phyloP scores from a whole-genome alignment of 768 basidiomycete species.

The Clavaria fumosa region DNA sequence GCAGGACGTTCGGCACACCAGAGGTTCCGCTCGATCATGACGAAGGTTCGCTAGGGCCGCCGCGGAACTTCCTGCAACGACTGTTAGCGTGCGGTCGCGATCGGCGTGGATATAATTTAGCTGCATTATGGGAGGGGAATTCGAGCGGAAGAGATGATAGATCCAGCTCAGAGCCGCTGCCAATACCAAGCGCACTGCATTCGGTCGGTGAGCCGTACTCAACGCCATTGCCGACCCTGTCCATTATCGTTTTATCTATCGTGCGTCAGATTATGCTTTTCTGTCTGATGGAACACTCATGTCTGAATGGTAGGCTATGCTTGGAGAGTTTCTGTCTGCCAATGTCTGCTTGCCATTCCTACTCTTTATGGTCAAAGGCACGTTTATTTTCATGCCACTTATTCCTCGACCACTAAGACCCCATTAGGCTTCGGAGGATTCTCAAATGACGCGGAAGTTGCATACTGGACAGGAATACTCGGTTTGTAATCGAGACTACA shows the following conservation, averaged over 20 bases:
- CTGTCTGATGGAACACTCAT: too few species aligned
- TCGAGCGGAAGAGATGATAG: constrained; percentile 13
- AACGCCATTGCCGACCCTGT: constrained; percentile 72
- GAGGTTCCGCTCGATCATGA: too few species aligned
- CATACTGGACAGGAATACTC: constrained; percentile 78
- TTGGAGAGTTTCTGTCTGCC: constrained; percentile 88
- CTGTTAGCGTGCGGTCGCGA: too few species aligned
- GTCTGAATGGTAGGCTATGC: constrained; percentile 72
- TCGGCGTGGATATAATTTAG: too few species aligned
- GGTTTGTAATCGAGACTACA: constrained; percentile 27
- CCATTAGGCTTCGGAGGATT: constrained; percentile 54
- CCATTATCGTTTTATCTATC: constrained; percentile 88
- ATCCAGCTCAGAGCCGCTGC: constrained; percentile 33
- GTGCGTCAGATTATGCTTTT: constrained; percentile 34
- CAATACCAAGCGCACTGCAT: constrained; percentile 64
- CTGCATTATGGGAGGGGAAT: too few species aligned
- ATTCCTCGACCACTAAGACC: too few species aligned
- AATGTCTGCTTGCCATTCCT: constrained; percentile 88
- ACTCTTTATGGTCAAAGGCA: constrained; percentile 91
- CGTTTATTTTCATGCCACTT: too few species aligned
- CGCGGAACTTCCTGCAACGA: too few species aligned
- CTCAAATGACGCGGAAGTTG: constrained; percentile 69
- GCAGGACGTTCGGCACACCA: too few species aligned
- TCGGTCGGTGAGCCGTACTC: constrained; percentile 44
- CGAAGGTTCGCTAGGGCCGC: too few species aligned